These are phyloP conservation scores for Ramularia collo-cygni DNA, from an alignment of 2,329 filamentous ascomycete genomes.

Conservation along the genomic window DNA sequence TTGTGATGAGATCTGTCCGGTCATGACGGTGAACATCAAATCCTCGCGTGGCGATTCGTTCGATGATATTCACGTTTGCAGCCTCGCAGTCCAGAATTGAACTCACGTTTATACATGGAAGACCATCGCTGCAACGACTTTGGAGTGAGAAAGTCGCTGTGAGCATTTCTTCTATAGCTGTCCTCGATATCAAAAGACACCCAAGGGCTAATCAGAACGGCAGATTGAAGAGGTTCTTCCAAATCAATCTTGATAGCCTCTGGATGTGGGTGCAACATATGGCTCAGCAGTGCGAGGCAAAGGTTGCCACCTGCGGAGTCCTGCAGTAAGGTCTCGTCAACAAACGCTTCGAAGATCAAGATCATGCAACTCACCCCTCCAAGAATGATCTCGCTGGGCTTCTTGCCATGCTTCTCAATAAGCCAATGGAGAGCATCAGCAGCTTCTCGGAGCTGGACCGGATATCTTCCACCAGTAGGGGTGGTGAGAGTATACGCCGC, in stretches of 20 bases:
- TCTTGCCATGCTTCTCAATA: constrained; percentile 31
- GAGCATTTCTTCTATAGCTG: constrained; percentile 40
- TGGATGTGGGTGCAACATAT: constrained; percentile 52
- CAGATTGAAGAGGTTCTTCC: constrained; percentile 40
- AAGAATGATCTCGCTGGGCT: constrained; percentile 28
- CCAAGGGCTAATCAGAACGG: constrained; percentile 54
- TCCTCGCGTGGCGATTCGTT: too few relatives aligned
- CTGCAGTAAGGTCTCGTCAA: too few relatives aligned
- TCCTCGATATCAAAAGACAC: constrained; percentile 44
- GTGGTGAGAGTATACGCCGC: constrained; percentile 55
- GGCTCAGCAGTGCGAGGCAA: constrained; percentile 40
- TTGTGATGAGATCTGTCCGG: too few relatives aligned
- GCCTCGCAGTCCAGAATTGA: too few relatives aligned
- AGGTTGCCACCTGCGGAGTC: constrained; percentile 52
- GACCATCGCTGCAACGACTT: constrained; percentile 40
- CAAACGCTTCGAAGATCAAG: too few relatives aligned
- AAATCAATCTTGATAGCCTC: constrained; percentile 35
- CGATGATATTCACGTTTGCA: too few relatives aligned
- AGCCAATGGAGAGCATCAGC: constrained; percentile 40
- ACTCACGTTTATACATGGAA: too few relatives aligned
- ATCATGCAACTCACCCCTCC: too few relatives aligned
- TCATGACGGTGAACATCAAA: too few relatives aligned
- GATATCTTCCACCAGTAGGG: constrained; percentile 34
- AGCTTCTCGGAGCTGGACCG: constrained; percentile 43
- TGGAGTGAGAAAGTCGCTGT: constrained; percentile 46